These are phyloP conservation scores for Aureobasidium sp. DNA, from an alignment of 2,329 filamentous ascomycete genomes.

Conservation along the genomic window DNA sequence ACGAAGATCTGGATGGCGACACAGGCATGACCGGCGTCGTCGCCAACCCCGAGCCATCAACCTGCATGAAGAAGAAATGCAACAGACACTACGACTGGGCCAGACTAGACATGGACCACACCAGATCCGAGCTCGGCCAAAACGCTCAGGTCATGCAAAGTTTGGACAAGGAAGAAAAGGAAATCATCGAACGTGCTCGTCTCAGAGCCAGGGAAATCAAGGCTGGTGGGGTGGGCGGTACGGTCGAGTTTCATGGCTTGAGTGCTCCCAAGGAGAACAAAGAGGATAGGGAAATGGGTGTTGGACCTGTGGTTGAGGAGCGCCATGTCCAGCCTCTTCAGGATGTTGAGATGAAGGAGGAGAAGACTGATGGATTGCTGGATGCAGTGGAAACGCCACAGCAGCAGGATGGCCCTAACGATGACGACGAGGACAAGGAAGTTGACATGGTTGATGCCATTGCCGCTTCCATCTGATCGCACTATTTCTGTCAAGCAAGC, in stretches of 20 bases:
- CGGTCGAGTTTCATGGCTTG: constrained; percentile 15
- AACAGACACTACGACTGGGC: constrained; percentile 41
- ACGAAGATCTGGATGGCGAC: constrained; percentile 12
- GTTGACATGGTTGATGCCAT: constrained; percentile 1
- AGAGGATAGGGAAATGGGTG: neutral
- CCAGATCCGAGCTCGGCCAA: constrained; percentile 38
- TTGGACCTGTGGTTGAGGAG: neutral
- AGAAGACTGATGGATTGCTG: neutral
- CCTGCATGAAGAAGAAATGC: constrained; percentile 23
- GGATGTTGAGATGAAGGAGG: neutral
- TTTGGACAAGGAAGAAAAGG: constrained; percentile 38
- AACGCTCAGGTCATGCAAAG: constrained; percentile 37
- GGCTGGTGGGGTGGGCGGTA: constrained; percentile 22
- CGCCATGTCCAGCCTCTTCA: neutral
- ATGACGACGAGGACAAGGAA: neutral
- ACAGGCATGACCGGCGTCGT: constrained; percentile 16
- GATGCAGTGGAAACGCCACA: neutral
- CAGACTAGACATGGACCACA: constrained; percentile 39
- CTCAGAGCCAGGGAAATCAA: constrained; percentile 30
- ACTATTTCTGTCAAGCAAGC: neutral
- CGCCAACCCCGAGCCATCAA: constrained; percentile 13
- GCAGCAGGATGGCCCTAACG: neutral
- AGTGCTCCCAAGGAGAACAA: neutral
- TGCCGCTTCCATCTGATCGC: neutral
- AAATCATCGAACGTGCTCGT: constrained; percentile 35